These are phyloP conservation scores for Rhodotorula graminis DNA, from an alignment of 768 basidiomycete species.

Conservation along the genomic window DNA sequence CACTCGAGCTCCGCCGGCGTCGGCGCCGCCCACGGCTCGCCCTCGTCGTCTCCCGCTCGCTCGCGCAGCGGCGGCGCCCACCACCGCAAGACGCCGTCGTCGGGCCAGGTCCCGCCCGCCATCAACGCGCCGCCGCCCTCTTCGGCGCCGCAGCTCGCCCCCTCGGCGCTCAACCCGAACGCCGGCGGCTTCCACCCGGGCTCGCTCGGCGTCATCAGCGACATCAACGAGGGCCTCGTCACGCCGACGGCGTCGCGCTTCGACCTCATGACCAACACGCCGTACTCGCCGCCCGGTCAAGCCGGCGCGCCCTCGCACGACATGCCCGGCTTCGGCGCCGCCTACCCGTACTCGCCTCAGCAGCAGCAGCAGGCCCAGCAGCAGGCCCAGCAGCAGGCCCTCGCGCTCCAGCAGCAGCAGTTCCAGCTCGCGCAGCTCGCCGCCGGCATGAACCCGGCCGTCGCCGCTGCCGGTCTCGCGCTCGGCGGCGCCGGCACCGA, in stretches of 20 bases:
- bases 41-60: slow-evolving; percentile 1
- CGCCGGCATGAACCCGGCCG: not conserved
- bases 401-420: slow-evolving; percentile 43
- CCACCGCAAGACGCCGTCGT: slow-evolving; percentile 18
- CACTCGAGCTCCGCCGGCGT: too few relatives aligned
- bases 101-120: not conserved
- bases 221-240: slow-evolving; percentile 43
- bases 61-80: not conserved
- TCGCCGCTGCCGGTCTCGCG: not conserved
- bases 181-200: slow-evolving; percentile 51
- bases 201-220: slow-evolving; percentile 56
- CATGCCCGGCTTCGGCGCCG: not conserved
- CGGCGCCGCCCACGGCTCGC: not conserved
- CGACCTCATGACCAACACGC: slow-evolving; percentile 38
- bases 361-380: slow-evolving; percentile 2
- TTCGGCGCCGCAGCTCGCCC: not conserved
- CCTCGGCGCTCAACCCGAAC: slow-evolving; percentile 59
- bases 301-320: slow-evolving; percentile 36
- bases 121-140: slow-evolving; percentile 52
- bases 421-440: slow-evolving; percentile 53
- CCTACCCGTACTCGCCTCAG: slow-evolving; percentile 2
- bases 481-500: slow-evolving; percentile 3
- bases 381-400: slow-evolving; percentile 14
- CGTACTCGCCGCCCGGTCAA: slow-evolving; percentile 53
- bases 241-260: slow-evolving; percentile 41